Conservation (phyloP, 495 filamentous ascomycete genomes). For the Bombardia bombarda region DNA sequence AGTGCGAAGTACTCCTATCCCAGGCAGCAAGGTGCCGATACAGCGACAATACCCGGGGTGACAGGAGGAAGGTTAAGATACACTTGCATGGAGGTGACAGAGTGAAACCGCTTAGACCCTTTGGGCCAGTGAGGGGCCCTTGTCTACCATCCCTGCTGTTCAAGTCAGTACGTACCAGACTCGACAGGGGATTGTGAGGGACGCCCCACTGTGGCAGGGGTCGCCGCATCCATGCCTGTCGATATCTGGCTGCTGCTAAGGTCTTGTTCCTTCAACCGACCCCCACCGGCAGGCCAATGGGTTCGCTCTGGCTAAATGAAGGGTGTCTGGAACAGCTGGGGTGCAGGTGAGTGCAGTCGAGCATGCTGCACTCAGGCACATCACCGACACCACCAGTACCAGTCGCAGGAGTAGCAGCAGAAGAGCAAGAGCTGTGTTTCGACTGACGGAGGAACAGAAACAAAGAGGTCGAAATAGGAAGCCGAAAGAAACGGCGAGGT, state of each 20-base stretch:
- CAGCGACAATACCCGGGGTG: constrained; percentile 13
- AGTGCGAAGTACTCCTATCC: constrained; percentile 4
- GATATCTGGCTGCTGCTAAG: constrained; percentile 17
- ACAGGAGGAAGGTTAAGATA: constrained; percentile 17
- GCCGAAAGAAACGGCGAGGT: constrained; percentile 2
- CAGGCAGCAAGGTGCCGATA: constrained; percentile 5
- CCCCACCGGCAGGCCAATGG: constrained; percentile 15
- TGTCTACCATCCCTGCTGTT: constrained; percentile 11
- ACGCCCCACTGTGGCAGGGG: constrained; percentile 16
- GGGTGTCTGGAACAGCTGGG: constrained; percentile 18
- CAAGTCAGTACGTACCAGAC: constrained; percentile 9
- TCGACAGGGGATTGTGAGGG: constrained; percentile 11
- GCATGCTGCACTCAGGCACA: too few species aligned
- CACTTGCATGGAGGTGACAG: constrained; percentile 18
- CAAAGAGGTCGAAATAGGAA: constrained; percentile 1
- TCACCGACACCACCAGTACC: too few species aligned
- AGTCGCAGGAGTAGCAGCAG: neutral
- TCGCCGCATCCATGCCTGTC: constrained; percentile 15
- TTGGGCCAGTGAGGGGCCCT: constrained; percentile 10
- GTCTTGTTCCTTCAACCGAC: constrained; percentile 9
- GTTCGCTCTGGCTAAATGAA: constrained; percentile 20
- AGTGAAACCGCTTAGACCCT: constrained; percentile 29
- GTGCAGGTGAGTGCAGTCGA: constrained; percentile 15
- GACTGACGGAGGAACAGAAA: neutral
- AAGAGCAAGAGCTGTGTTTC: too few species aligned